phyloP scores from a whole-genome alignment of 441 rosid genomes.

The Jatropha podagrica region DNA sequence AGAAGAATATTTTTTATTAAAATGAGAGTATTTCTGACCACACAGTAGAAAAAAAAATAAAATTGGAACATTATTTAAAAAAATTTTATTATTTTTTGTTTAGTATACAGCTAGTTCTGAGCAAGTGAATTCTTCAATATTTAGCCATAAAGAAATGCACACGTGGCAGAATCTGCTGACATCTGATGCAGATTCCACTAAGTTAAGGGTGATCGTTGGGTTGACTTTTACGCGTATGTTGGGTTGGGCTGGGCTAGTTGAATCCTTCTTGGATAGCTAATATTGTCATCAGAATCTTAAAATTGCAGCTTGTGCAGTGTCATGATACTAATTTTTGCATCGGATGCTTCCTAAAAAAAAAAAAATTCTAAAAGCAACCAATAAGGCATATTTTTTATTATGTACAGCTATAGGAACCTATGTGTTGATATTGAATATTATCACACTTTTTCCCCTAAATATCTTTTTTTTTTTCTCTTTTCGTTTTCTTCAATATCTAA shows the following conservation, averaged over 20 bases:
- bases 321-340: conserved; percentile 16
- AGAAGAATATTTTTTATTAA: too few relatives aligned
- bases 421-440: too few relatives aligned
- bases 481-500: too few relatives aligned
- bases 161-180: conserved; percentile 18
- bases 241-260: not conserved
- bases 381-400: not conserved
- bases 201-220: conserved; percentile 1
- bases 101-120: too few relatives aligned
- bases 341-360: conserved; percentile 21
- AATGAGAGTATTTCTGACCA: too few relatives aligned
- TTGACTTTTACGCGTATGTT: not conserved
- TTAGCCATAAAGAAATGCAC: not conserved
- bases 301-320: not conserved
- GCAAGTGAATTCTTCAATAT: too few relatives aligned
- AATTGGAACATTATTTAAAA: too few relatives aligned
- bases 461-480: too few relatives aligned
- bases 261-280: not conserved
- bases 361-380: not conserved
- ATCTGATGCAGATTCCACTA: conserved; percentile 34
- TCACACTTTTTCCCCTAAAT: too few relatives aligned
- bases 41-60: too few relatives aligned
- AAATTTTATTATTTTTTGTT: too few relatives aligned
- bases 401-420: too few relatives aligned
- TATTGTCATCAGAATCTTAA: conserved; percentile 20